Evolutionary conservation across 169 alveolate genomes (phyloP).

Genomic region (Cryptosporidium canis): DNA sequence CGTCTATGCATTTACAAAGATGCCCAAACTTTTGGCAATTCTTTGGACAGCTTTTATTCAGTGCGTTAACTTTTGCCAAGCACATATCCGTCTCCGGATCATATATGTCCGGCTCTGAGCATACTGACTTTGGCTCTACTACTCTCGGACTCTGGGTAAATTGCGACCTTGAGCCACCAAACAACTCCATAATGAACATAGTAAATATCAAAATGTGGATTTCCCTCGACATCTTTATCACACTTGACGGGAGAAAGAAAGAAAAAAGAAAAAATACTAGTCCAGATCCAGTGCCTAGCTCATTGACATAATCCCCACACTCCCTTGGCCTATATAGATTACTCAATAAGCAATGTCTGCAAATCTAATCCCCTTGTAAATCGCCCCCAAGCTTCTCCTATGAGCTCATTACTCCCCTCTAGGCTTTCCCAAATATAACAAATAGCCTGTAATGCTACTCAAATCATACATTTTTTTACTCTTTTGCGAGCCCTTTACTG

Average conservation of each 20-base stretch:
- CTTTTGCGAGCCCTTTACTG: not conserved
- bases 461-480: not conserved
- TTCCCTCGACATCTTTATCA: not conserved
- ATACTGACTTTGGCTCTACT: conserved; percentile 46
- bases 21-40: conserved; percentile 54
- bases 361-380: too few relatives aligned
- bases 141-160: not conserved
- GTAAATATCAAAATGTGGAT: not conserved
- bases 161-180: conserved; percentile 14
- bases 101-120: conserved; percentile 38
- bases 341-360: too few relatives aligned
- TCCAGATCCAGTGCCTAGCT: not conserved
- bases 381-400: too few relatives aligned
- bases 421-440: not conserved
- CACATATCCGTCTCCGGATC: conserved; percentile 61
- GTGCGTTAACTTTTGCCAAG: conserved; percentile 35
- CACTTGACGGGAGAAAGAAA: not conserved
- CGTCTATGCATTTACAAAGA: conserved; percentile 60
- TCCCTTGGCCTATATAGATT: too few relatives aligned
- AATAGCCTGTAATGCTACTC: not conserved
- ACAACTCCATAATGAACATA: not conserved
- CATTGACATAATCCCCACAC: not conserved
- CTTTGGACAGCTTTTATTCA: conserved; percentile 39
- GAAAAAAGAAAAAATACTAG: not conserved
- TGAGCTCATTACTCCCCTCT: not conserved